Conservation (phyloP, 2,329 filamentous ascomycete species). For the Biscogniauxia sp. region DNA sequence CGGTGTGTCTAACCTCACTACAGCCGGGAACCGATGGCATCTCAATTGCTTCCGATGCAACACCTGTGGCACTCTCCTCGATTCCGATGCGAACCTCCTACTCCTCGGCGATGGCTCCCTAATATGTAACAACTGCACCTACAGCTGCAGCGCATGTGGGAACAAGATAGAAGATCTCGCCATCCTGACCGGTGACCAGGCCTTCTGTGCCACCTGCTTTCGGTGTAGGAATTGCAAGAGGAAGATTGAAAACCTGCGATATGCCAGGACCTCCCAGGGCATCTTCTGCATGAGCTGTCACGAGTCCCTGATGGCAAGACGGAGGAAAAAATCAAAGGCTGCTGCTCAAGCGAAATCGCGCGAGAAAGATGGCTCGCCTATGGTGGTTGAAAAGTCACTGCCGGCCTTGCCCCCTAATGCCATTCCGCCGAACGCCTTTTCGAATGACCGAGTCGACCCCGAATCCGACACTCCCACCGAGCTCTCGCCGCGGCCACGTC, state of each 20-base stretch:
- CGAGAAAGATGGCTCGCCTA: conserved; percentile 62
- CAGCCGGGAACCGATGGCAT: conserved; percentile 96
- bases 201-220: conserved; percentile 96
- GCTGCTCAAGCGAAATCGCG: conserved; percentile 58
- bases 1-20: conserved; percentile 23
- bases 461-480: conserved; percentile 69
- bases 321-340: conserved; percentile 81
- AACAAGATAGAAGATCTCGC: conserved; percentile 99
- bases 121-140: conserved; percentile 99
- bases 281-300: conserved; percentile 99
- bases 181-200: conserved; percentile 95
- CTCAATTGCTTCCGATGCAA: conserved; percentile 98
- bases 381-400: conserved; percentile 85
- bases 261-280: conserved; percentile 94
- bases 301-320: conserved; percentile 89
- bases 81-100: conserved; percentile 96
- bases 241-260: conserved; percentile 97
- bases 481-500: conserved; percentile 61
- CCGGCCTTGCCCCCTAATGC: conserved; percentile 84
- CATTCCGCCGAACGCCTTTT: conserved; percentile 60
- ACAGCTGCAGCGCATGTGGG: conserved; percentile 93
- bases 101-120: conserved; percentile 96
- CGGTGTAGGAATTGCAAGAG: conserved; percentile 96
- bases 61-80: conserved; percentile 89
- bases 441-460: conserved; percentile 55